These are phyloP conservation scores for Pythium brachiatum DNA, from an alignment of 352 stramenopile genomes.

Conservation along the genomic window DNA sequence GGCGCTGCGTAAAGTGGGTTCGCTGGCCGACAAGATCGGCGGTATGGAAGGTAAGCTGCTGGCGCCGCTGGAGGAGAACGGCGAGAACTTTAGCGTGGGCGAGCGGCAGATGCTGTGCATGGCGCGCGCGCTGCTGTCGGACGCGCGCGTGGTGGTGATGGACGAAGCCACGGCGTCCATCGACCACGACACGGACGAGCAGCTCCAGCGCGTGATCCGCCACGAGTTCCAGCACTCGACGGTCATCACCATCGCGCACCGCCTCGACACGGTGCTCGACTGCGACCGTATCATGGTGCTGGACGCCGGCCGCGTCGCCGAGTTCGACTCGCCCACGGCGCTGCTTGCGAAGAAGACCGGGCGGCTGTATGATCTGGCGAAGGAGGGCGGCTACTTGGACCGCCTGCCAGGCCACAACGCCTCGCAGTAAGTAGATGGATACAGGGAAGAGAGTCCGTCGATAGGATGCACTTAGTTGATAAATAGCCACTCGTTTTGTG, in stretches of 20 bases:
- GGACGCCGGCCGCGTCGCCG: constrained; percentile 84
- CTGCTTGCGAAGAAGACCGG: constrained; percentile 42
- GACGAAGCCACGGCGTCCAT: constrained; percentile 80
- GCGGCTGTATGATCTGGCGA: constrained; percentile 41
- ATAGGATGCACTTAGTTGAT: too few relatives aligned
- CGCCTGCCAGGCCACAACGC: constrained; percentile 13
- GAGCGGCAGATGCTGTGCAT: constrained; percentile 97
- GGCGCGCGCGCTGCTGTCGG: constrained; percentile 90
- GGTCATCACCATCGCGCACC: constrained; percentile 95
- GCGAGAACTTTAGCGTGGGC: constrained; percentile 92
- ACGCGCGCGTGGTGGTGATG: constrained; percentile 86
- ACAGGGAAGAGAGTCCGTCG: neutral
- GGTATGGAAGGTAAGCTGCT: constrained; percentile 56
- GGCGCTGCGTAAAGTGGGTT: constrained; percentile 49
- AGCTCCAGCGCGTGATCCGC: constrained; percentile 80
- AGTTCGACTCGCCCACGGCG: constrained; percentile 78
- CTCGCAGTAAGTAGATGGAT: neutral
- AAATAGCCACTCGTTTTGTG: neutral
- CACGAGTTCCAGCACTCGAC: constrained; percentile 91
- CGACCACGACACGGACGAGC: constrained; percentile 78
- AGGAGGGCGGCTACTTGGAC: constrained; percentile 46
- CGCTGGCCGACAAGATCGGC: constrained; percentile 61
- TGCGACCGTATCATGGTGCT: constrained; percentile 96
- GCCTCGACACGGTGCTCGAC: constrained; percentile 97
- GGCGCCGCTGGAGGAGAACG: constrained; percentile 81